phyloP scores from a whole-genome alignment of 106 monocot species.

The Acorus calamus region DNA sequence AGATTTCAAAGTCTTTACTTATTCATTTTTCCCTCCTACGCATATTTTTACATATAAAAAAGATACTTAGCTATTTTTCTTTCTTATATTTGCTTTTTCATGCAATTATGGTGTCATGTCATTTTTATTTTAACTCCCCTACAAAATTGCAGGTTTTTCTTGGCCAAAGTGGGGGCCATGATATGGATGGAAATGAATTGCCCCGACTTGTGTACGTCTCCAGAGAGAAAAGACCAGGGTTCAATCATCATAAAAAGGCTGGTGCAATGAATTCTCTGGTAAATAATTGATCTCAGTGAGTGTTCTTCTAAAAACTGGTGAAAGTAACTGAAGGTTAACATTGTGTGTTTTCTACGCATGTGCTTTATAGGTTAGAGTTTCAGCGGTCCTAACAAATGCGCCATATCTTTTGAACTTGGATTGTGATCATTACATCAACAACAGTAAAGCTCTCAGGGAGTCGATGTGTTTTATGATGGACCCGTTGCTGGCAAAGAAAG shows the following conservation, averaged over 20 bases:
- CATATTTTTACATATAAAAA: too few species aligned
- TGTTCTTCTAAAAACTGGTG: background rate
- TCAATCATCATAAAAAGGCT: conserved; percentile 29
- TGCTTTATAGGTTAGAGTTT: conserved; percentile 16
- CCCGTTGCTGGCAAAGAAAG: conserved; percentile 18
- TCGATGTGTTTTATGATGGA: conserved; percentile 37
- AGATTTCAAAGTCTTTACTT: background rate
- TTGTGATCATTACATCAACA: conserved; percentile 34
- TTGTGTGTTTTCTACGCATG: too few species aligned
- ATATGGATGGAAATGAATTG: conserved; percentile 25
- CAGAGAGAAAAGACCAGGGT: conserved; percentile 30
- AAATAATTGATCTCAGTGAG: background rate
- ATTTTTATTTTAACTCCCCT: too few species aligned
- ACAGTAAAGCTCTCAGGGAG: conserved; percentile 21
- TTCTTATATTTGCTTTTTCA: too few species aligned
- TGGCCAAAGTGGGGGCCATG: conserved; percentile 23
- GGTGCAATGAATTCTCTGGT: conserved; percentile 31
- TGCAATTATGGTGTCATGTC: too few species aligned
- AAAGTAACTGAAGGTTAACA: too few species aligned
- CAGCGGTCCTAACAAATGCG: conserved; percentile 23
- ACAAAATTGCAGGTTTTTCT: conserved; percentile 17
- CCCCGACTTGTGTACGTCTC: conserved; percentile 26
- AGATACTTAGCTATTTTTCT: too few species aligned
- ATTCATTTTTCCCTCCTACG: too few species aligned
- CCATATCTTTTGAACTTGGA: conserved; percentile 23